Base-by-base conservation (phyloP, 2,329 filamentous ascomycete species). In the Helotiales sp. region DNA sequence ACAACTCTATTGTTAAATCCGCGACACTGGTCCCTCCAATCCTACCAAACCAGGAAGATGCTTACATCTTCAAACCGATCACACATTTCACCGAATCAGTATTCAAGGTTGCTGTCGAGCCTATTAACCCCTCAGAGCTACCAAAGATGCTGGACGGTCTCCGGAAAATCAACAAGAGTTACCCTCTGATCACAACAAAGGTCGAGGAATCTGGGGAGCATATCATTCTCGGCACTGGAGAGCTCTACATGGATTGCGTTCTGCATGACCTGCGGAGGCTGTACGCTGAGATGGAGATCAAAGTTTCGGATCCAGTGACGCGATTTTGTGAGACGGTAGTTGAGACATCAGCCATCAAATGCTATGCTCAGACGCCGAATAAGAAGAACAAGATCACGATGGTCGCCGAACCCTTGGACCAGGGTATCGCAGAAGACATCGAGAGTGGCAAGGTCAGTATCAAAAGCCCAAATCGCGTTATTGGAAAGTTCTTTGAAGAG, bases 381-480 rank as follows among this genome's bases (percentile, higher is more conserved):
- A 99, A 99, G 78, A 97, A 97, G 79, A 99, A 99, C 79, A 96
- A 96, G 74, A 89, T 99, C 69, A 98, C 95, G 33, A 97, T 99
- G 91, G 90, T 98, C 57, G 95, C 95, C 3, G 95, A 99, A 73
- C 93, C 95, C 31, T 79, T 99, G 13, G 95, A 99, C 66, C 90
- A 96, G 67, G 95, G 95, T 15, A 96, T 99, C 62, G 91, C 93
- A 5, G 87, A 90, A 68, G 95, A 99, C 68, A 98, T 99, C 63
- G 95, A 99, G 76, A 86, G 84, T 48, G 93, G 93, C 25, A 88
- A 84, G 55, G 93, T 99, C 67, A 92, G 85, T 69, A 97, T 99
- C 76, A 91, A 89, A 63, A 93, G 98, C 67, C 93, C 95, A 2
- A 89, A 95, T 42, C 88, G 93, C 56, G 93, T 93, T 71, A 95